A percentile compares a stretch with the other conserved stretches of the same genome.
These are phyloP conservation scores for Solanum clarkiae DNA, from an alignment of 257 asterid species.

Conservation along the genomic window DNA sequence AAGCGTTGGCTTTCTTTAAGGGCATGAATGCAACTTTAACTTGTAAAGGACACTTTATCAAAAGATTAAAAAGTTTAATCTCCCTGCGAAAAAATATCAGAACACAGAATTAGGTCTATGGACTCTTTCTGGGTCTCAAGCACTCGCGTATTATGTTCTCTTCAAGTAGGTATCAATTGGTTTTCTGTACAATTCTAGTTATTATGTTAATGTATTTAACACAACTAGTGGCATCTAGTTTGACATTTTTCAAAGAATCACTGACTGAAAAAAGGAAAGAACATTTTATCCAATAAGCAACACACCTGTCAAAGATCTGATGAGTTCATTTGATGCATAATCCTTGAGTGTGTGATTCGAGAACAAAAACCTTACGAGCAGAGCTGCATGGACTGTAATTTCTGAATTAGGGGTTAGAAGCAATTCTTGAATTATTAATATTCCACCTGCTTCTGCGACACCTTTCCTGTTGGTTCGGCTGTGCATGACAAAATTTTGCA, in stretches of 20 bases:
- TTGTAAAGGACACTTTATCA: neutral
- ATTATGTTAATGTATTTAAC: neutral
- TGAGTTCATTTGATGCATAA: constrained; percentile 61
- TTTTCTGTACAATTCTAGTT: neutral
- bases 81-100: neutral
- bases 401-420: constrained; percentile 55
- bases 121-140: neutral
- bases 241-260: neutral
- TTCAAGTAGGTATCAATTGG: neutral
- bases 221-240: neutral
- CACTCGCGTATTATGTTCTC: neutral
- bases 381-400: constrained; percentile 51
- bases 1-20: neutral
- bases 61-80: neutral
- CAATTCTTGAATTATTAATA: constrained; percentile 61
- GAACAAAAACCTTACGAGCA: constrained; percentile 56
- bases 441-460: constrained; percentile 77
- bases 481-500: constrained; percentile 73
- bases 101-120: neutral
- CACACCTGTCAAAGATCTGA: constrained; percentile 69
- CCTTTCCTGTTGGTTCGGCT: constrained; percentile 84
- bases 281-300: neutral
- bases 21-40: neutral
- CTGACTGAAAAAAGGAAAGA: neutral
- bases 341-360: constrained; percentile 89